These are phyloP conservation scores for Pythium monospermum DNA, from an alignment of 352 stramenopile genomes.

Conservation along the genomic window DNA sequence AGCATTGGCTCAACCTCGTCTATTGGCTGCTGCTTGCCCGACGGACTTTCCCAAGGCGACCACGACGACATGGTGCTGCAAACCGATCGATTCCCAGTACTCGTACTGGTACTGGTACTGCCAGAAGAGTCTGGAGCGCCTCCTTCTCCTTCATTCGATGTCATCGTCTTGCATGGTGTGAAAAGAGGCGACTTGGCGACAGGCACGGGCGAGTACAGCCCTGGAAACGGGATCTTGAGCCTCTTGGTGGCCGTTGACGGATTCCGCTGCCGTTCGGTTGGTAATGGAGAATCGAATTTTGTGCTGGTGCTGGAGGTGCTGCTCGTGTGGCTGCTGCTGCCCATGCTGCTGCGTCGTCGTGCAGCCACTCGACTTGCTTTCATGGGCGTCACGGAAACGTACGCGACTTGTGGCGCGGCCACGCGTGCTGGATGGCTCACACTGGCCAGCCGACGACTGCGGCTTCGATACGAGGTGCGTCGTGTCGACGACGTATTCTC, in stretches of 20 bases:
- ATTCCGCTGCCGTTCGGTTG: slow-evolving; percentile 1
- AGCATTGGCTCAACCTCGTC: background rate
- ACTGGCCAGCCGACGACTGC: slow-evolving; percentile 10
- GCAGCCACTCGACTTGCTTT: slow-evolving; percentile 7
- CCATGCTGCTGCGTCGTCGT: slow-evolving; percentile 11
- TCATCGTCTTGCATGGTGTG: slow-evolving; percentile 5
- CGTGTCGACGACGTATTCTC: background rate
- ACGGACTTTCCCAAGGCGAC: slow-evolving; percentile 21
- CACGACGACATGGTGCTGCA: slow-evolving; percentile 15
- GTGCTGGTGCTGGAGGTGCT: background rate
- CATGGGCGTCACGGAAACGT: slow-evolving; percentile 12
- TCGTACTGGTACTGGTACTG: background rate
- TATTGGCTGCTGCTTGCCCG: background rate
- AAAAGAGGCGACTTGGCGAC: background rate
- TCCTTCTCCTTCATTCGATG: too few relatives aligned
- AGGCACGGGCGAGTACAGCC: slow-evolving; percentile 19
- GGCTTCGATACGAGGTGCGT: slow-evolving; percentile 16
- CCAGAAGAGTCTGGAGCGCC: too few relatives aligned
- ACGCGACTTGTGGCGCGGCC: slow-evolving; percentile 4
- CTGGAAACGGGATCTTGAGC: slow-evolving; percentile 13
- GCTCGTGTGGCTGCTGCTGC: background rate
- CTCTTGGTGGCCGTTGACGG: slow-evolving; percentile 9
- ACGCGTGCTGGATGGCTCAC: slow-evolving; percentile 1
- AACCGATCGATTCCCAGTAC: slow-evolving; percentile 13
- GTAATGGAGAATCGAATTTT: slow-evolving; percentile 10